phyloP scores from a whole-genome alignment of 83 land plant species.

The Thuja plicata region DNA sequence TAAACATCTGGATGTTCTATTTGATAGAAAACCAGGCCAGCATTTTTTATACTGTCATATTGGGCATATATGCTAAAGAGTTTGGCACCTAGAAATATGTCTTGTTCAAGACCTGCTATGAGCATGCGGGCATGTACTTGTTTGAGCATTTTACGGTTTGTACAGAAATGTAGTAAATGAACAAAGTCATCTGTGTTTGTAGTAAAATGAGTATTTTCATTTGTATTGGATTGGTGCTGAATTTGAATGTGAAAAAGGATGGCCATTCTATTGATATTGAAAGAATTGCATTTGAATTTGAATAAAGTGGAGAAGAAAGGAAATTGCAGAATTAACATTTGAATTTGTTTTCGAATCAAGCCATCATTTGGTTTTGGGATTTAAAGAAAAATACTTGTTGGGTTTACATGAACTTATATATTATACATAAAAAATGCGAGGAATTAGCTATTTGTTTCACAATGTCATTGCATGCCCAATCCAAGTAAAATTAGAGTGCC shows the following conservation, averaged over 20 bases:
- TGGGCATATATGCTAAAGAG: slow-evolving; percentile 47
- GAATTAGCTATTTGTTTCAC: neutral
- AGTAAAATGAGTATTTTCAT: neutral
- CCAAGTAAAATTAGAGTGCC: neutral
- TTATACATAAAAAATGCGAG: neutral
- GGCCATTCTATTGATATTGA: neutral
- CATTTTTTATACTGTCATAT: slow-evolving; percentile 27
- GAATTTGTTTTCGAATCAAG: neutral
- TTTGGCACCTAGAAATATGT: slow-evolving; percentile 59
- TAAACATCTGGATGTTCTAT: slow-evolving; percentile 36
- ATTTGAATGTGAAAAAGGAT: neutral
- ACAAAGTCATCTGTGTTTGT: neutral
- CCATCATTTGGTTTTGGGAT: neutral
- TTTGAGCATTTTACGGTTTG: neutral
- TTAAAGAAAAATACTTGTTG: neutral
- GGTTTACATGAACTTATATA: neutral
- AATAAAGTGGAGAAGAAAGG: neutral
- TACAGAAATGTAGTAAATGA: neutral
- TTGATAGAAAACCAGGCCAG: slow-evolving; percentile 60
- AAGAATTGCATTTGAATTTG: neutral
- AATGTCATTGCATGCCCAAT: neutral
- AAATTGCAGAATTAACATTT: neutral
- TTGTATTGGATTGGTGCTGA: neutral
- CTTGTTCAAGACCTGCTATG: slow-evolving; percentile 39
- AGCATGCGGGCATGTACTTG: slow-evolving; percentile 32